Percentiles rank a stretch among this genome's conserved stretches.
These are phyloP conservation scores for Amanita thiersii DNA, from an alignment of 768 basidiomycete species.

Conservation along the genomic window DNA sequence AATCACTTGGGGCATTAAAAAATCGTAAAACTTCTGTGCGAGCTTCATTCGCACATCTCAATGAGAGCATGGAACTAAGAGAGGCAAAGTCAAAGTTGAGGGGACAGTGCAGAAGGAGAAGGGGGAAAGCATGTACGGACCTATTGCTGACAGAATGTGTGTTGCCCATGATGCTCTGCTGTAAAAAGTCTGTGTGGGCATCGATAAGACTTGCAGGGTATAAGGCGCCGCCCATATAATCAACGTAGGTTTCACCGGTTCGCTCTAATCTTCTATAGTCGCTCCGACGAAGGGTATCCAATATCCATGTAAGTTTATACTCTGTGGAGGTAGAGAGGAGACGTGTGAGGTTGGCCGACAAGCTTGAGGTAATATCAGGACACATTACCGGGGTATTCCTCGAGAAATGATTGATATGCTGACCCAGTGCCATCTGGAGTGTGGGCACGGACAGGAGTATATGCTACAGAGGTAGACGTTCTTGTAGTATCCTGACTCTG, in stretches of 20 bases:
- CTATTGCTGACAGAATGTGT: conserved; percentile 80
- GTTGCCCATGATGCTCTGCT: conserved; percentile 63
- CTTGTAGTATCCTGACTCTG: neutral
- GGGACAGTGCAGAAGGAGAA: conserved; percentile 3
- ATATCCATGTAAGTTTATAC: conserved; percentile 61
- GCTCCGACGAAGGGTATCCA: conserved; percentile 57
- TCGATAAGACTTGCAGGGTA: conserved; percentile 74
- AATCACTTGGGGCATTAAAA: conserved; percentile 68
- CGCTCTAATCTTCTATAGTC: conserved; percentile 56
- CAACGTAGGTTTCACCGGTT: conserved; percentile 68
- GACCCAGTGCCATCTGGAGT: conserved; percentile 26
- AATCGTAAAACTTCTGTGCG: conserved; percentile 67
- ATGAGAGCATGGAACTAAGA: conserved; percentile 65
- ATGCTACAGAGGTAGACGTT: conserved; percentile 13
- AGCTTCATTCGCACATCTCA: conserved; percentile 60
- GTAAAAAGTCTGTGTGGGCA: conserved; percentile 64
- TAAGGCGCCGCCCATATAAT: conserved; percentile 80
- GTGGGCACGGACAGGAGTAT: conserved; percentile 18
- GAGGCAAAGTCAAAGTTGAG: conserved; percentile 9
- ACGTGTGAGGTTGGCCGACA: conserved; percentile 1
- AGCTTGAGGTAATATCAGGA: neutral
- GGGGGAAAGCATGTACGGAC: conserved; percentile 36
- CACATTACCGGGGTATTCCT: conserved; percentile 30
- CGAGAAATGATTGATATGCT: conserved; percentile 44
- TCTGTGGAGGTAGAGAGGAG: conserved; percentile 33